Evolutionary conservation across 331 rosid genomes (phyloP).

Genomic region (Malus hybrid): DNA sequence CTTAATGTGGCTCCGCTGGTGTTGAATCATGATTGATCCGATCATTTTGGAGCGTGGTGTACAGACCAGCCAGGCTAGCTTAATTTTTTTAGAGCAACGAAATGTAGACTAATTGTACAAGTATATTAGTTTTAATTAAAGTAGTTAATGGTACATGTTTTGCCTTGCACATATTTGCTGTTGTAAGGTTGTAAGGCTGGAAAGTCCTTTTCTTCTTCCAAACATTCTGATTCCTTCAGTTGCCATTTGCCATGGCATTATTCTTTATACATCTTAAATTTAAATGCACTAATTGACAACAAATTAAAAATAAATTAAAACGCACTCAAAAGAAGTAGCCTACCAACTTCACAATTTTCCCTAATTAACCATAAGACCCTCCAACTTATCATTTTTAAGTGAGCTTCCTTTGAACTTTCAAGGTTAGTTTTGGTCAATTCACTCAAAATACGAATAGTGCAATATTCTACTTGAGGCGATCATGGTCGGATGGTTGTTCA

Average conservation of each 20-base stretch:
- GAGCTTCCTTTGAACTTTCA: neutral
- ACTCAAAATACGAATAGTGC: neutral
- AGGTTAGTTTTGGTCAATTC: neutral
- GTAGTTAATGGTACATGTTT: constrained; percentile 25
- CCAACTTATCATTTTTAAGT: neutral
- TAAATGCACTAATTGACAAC: too few species aligned
- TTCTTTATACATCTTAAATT: constrained; percentile 23
- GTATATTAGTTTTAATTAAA: constrained; percentile 1
- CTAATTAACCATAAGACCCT: constrained; percentile 6
- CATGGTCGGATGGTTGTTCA: neutral
- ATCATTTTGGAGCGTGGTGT: neutral
- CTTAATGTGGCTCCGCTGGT: too few species aligned
- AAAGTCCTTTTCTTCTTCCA: constrained; percentile 64
- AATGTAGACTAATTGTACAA: neutral
- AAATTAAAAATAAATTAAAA: neutral
- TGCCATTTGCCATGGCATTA: neutral
- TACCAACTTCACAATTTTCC: constrained; percentile 12
- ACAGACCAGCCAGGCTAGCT: constrained; percentile 6
- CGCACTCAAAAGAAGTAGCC: constrained; percentile 34
- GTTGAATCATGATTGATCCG: neutral
- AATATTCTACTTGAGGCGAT: neutral
- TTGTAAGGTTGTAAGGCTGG: constrained; percentile 47
- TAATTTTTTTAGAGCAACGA: neutral
- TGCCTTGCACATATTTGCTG: constrained; percentile 44
- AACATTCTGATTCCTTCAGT: constrained; percentile 38